A percentile compares a stretch with the other conserved stretches of the same genome.
phyloP scores from a whole-genome alignment of 2,329 filamentous ascomycete genomes.

The Neonectria neomacrospora region DNA sequence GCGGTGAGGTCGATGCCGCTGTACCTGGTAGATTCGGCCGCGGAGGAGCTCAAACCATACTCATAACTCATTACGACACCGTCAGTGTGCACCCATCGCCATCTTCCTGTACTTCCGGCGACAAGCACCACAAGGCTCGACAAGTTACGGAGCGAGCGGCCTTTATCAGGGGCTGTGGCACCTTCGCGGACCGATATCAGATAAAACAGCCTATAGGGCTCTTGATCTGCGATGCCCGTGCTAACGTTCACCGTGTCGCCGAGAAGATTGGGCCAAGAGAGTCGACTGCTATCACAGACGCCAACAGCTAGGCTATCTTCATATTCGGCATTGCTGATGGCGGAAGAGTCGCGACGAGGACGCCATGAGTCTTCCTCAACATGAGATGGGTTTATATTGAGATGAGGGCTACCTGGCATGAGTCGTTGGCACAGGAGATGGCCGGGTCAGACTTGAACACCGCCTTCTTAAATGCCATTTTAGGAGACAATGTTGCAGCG shows the following conservation, averaged over 20 bases:
- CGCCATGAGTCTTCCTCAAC: not conserved
- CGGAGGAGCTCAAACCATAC: not conserved
- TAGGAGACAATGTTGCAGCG: not conserved
- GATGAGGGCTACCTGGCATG: not conserved
- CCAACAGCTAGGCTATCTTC: not conserved
- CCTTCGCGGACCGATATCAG: conserved; percentile 7
- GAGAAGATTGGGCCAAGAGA: not conserved
- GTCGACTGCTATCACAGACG: not conserved
- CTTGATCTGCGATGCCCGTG: not conserved
- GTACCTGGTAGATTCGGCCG: not conserved
- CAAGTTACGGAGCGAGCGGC: not conserved
- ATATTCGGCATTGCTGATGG: not conserved
- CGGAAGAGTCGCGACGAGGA: not conserved
- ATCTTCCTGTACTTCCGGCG: not conserved
- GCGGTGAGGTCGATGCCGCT: not conserved
- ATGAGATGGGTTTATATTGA: not conserved
- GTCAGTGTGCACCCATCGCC: not conserved
- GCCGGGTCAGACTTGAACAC: not conserved
- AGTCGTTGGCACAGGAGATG: not conserved
- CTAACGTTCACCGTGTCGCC: not conserved
- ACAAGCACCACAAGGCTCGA: not conserved
- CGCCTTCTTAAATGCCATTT: not conserved
- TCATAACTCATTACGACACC: conserved; percentile 1
- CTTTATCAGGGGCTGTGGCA: not conserved
- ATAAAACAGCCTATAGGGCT: not conserved